Conservation (phyloP, 2,329 filamentous ascomycete genomes). For the Ophiostoma himal-ulmi region DNA sequence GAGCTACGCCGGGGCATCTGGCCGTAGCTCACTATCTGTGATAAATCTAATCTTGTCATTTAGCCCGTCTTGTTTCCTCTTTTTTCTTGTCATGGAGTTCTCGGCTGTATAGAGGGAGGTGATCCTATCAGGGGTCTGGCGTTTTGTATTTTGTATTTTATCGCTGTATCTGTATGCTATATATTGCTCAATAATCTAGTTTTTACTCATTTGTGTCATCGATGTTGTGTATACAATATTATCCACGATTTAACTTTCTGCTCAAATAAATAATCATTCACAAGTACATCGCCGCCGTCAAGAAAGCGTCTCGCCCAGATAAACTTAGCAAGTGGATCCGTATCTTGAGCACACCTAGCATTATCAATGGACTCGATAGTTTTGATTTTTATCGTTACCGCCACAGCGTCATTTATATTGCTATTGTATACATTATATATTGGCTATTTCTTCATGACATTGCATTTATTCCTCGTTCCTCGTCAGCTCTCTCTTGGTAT, state of each 20-base stretch:
- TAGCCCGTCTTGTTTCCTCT: background rate
- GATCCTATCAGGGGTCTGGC: background rate
- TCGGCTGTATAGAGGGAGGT: background rate
- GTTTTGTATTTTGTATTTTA: background rate
- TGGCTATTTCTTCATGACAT: background rate
- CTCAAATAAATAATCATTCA: background rate
- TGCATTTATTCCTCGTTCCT: background rate
- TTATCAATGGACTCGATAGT: background rate
- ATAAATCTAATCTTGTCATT: too few species aligned
- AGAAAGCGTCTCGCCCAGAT: background rate
- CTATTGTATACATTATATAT: background rate
- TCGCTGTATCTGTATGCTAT: too few species aligned
- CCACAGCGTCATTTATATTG: background rate
- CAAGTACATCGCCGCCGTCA: background rate
- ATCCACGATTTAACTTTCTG: too few species aligned
- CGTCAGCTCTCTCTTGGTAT: background rate
- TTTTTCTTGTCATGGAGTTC: constrained; percentile 9
- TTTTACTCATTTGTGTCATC: background rate
- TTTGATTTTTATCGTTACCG: background rate
- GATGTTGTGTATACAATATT: too few species aligned
- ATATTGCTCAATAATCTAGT: background rate
- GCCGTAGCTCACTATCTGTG: constrained; percentile 27
- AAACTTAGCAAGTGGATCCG: background rate
- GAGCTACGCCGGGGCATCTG: constrained; percentile 28
- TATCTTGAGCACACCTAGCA: background rate